These are phyloP conservation scores for Lathyrus aphaca DNA, from an alignment of 306 rosid genomes.

Conservation along the genomic window DNA sequence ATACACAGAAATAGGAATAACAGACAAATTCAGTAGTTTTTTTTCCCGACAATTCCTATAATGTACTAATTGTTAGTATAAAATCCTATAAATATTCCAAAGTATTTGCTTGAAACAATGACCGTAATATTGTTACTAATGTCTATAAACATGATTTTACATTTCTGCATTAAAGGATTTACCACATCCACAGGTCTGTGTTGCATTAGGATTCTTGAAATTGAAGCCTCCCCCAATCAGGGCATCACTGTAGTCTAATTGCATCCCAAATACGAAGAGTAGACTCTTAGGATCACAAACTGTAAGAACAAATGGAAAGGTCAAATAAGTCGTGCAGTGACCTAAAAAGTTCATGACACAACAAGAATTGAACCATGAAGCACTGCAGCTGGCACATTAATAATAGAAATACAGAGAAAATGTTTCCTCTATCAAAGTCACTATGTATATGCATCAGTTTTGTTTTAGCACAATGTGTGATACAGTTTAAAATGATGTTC, in stretches of 20 bases:
- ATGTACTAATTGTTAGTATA: slow-evolving; percentile 17
- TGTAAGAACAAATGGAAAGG: slow-evolving; percentile 45
- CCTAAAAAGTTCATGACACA: background rate
- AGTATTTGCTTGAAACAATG: slow-evolving; percentile 34
- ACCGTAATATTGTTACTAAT: slow-evolving; percentile 27
- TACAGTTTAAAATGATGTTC: slow-evolving; percentile 1
- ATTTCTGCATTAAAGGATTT: slow-evolving; percentile 92
- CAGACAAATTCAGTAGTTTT: background rate
- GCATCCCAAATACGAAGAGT: slow-evolving; percentile 91
- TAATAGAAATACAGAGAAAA: background rate
- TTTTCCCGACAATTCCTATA: slow-evolving; percentile 8
- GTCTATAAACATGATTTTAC: slow-evolving; percentile 54
- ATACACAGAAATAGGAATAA: slow-evolving; percentile 20
- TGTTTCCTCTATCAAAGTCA: slow-evolving; percentile 25
- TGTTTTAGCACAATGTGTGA: slow-evolving; percentile 15
- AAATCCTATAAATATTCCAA: slow-evolving; percentile 14
- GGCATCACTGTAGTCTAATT: slow-evolving; percentile 94
- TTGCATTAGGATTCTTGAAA: slow-evolving; percentile 94
- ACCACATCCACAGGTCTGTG: slow-evolving; percentile 98
- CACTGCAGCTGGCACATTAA: slow-evolving; percentile 1
- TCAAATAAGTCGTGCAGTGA: background rate
- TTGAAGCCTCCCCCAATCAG: slow-evolving; percentile 96
- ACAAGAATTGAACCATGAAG: slow-evolving; percentile 4
- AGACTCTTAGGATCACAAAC: slow-evolving; percentile 98
- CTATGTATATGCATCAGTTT: slow-evolving; percentile 6